Percentiles rank a stretch among this genome's conserved stretches.
Evolutionary conservation across 495 filamentous ascomycete genomes (phyloP).

Genomic region (Daldinia grandis): DNA sequence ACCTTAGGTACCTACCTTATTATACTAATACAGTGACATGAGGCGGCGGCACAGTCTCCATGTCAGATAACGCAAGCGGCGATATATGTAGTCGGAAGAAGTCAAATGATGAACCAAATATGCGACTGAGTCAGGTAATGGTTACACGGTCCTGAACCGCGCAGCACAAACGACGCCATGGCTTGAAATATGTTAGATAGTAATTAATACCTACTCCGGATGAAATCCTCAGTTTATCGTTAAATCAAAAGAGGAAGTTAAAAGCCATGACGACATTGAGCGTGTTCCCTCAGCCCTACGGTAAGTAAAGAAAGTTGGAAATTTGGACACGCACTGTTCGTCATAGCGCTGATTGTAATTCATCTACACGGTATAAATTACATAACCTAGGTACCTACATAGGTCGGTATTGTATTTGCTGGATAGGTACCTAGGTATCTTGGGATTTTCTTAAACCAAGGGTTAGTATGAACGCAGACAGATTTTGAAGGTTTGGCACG

Average conservation of each 20-base stretch:
- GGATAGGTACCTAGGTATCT: no score
- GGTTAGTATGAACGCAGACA: background rate
- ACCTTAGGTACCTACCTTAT: no score
- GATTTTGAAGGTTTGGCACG: background rate
- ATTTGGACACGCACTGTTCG: background rate
- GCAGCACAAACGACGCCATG: background rate
- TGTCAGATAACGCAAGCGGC: constrained; percentile 9
- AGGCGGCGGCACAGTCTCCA: background rate
- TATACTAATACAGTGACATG: background rate
- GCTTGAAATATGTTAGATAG: background rate
- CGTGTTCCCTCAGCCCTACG: background rate
- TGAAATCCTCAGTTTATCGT: background rate
- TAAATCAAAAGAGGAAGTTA: background rate
- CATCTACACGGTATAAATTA: background rate
- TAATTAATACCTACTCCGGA: constrained; percentile 4
- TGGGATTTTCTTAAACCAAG: background rate
- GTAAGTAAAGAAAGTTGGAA: background rate
- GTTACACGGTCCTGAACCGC: background rate
- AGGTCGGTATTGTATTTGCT: background rate
- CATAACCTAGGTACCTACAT: no score
- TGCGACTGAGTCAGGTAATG: constrained; percentile 25
- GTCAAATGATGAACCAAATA: constrained; percentile 16
- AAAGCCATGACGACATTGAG: background rate
- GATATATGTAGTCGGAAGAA: constrained; percentile 6
- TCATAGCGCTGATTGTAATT: background rate